These are phyloP conservation scores for Eucalyptus urophylla DNA, from an alignment of 345 rosid species.

Conservation along the genomic window DNA sequence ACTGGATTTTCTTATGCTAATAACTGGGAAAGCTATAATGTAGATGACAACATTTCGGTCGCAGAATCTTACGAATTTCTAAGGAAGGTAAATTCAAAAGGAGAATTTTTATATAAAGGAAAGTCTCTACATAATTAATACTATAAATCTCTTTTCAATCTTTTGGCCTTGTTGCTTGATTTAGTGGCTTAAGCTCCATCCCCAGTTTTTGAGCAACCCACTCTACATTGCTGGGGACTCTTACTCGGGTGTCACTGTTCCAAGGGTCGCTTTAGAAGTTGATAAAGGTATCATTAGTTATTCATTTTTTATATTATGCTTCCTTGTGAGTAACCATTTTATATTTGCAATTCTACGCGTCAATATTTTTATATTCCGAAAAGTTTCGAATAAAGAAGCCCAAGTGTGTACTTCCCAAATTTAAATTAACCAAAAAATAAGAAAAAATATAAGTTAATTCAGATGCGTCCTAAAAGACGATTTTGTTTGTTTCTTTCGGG, in stretches of 20 bases:
- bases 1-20: slow-evolving; percentile 30
- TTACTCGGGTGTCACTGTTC: slow-evolving; percentile 9
- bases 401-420: not conserved
- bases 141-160: not conserved
- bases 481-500: not conserved
- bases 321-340: not conserved
- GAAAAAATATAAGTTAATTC: not conserved
- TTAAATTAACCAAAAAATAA: not conserved
- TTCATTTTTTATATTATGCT: not conserved
- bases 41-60: not conserved
- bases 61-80: slow-evolving; percentile 1
- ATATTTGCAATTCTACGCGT: not conserved
- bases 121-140: not conserved
- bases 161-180: not conserved
- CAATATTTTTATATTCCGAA: not conserved
- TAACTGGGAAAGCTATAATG: not conserved
- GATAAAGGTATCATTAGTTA: not conserved
- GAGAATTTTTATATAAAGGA: not conserved
- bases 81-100: slow-evolving; percentile 3
- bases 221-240: slow-evolving; percentile 26
- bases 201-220: slow-evolving; percentile 1
- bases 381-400: not conserved
- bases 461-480: fast-evolving
- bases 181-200: slow-evolving; percentile 19
- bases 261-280: not conserved